These are phyloP conservation scores for Sanghuangporus weigelae DNA, from an alignment of 1,284 basidiomycete genomes.

Conservation along the genomic window DNA sequence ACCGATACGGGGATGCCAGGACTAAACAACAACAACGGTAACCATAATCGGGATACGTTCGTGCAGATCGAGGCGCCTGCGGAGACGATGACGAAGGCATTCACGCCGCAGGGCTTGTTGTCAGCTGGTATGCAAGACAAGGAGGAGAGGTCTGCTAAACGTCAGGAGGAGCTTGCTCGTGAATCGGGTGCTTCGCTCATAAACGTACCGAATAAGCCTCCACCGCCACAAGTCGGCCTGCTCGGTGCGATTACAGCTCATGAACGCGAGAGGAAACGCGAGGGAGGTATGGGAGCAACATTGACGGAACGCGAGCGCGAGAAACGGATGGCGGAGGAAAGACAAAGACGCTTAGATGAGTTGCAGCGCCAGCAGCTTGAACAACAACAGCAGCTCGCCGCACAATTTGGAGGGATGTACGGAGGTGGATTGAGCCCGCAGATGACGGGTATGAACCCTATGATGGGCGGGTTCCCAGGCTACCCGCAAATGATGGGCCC, in stretches of 20 bases:
- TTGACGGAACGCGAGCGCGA: slow-evolving; percentile 94
- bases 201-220: slow-evolving; percentile 91
- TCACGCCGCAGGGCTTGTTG: slow-evolving; percentile 90
- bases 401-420: slow-evolving; percentile 23
- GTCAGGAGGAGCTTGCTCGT: slow-evolving; percentile 89
- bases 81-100: slow-evolving; percentile 84
- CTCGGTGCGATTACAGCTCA: slow-evolving; percentile 94
- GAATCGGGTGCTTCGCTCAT: slow-evolving; percentile 87
- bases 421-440: slow-evolving; percentile 20
- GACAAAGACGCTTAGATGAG: slow-evolving; percentile 89
- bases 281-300: slow-evolving; percentile 91
- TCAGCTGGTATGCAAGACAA: slow-evolving; percentile 95
- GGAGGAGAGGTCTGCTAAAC: slow-evolving; percentile 90
- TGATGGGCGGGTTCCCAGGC: slow-evolving; percentile 47
- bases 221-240: slow-evolving; percentile 92
- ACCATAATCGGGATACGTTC: slow-evolving; percentile 56
- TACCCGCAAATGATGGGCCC: slow-evolving; percentile 52
- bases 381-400: slow-evolving; percentile 64
- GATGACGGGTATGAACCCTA: slow-evolving; percentile 46
- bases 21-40: slow-evolving; percentile 29
- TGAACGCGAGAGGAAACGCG: slow-evolving; percentile 89
- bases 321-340: slow-evolving; percentile 82
- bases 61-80: slow-evolving; percentile 75
- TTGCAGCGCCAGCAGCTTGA: slow-evolving; percentile 86
- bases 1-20: slow-evolving; percentile 39